phyloP scores from a whole-genome alignment of 2,329 filamentous ascomycete species.

The Diplodia intermedia region DNA sequence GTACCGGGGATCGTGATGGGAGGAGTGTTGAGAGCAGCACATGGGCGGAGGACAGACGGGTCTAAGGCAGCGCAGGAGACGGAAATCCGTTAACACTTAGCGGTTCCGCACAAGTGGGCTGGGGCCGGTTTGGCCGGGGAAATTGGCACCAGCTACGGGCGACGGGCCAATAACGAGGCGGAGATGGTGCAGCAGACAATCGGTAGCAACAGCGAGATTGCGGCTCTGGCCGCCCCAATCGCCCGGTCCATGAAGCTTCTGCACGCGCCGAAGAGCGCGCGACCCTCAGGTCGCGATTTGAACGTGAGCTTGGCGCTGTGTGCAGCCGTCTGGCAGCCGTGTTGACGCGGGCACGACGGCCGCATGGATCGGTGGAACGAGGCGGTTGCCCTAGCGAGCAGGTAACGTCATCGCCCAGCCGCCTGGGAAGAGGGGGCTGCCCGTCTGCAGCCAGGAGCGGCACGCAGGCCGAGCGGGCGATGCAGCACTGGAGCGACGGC shows the following conservation, averaged over 20 bases:
- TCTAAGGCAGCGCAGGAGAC: not conserved
- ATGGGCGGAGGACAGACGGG: not conserved
- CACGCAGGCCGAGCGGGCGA: slow-evolving; percentile 2
- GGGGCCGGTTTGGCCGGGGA: not conserved
- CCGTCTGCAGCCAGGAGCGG: slow-evolving; percentile 6
- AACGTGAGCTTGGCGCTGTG: not conserved
- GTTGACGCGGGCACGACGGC: not conserved
- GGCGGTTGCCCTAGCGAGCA: slow-evolving; percentile 18
- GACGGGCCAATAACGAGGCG: not conserved
- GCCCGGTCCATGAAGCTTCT: not conserved
- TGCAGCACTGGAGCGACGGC: not conserved
- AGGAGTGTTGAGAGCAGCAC: not conserved
- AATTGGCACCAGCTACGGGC: not conserved
- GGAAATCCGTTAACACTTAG: not conserved
- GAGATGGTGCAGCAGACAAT: not conserved
- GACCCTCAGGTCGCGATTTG: not conserved
- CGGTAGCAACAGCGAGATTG: slow-evolving; percentile 6
- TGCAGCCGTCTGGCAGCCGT: not conserved
- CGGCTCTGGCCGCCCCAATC: not conserved
- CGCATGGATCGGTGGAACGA: slow-evolving; percentile 15
- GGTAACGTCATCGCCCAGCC: slow-evolving; percentile 25
- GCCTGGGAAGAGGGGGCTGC: slow-evolving; percentile 22
- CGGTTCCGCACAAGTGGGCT: slow-evolving; percentile 5
- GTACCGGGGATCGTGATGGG: slow-evolving; percentile 73
- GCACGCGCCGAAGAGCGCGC: not conserved